phyloP scores from a whole-genome alignment of 192 early-diverging fungal species.

The Backusella circina region DNA sequence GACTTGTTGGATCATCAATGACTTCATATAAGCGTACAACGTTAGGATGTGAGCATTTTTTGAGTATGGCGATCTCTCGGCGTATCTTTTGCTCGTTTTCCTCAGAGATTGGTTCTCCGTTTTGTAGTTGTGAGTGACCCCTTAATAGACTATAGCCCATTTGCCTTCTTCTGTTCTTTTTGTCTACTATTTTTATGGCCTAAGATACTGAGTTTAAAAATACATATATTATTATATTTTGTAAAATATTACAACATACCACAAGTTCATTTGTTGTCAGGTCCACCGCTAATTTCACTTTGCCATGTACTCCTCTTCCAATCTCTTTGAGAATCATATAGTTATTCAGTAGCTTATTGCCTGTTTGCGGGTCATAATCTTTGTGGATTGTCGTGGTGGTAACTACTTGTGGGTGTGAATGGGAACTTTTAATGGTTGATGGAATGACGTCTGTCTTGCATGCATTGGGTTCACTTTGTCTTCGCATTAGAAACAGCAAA shows the following conservation, averaged over 20 bases:
- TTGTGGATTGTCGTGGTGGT: constrained; percentile 61
- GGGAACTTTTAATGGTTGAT: not conserved
- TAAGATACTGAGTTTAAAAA: constrained; percentile 19
- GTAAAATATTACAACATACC: constrained; percentile 38
- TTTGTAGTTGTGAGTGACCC: constrained; percentile 19
- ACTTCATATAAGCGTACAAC: constrained; percentile 89
- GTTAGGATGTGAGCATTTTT: constrained; percentile 93
- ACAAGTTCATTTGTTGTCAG: constrained; percentile 71
- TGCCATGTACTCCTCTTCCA: constrained; percentile 93
- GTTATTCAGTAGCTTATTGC: constrained; percentile 94
- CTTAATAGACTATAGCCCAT: constrained; percentile 24
- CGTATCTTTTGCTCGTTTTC: constrained; percentile 80
- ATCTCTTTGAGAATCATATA: constrained; percentile 91
- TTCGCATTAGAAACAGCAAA: not conserved
- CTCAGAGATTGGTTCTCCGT: constrained; percentile 32
- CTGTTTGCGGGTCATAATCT: constrained; percentile 80
- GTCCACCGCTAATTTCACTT: constrained; percentile 89
- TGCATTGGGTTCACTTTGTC: not conserved
- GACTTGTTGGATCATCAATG: constrained; percentile 88
- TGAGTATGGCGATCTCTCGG: constrained; percentile 93
- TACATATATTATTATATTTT: no score
- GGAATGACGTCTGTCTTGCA: not conserved
- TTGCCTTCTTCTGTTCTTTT: constrained; percentile 52
- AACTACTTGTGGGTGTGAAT: constrained; percentile 5
- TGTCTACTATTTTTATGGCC: constrained; percentile 75